A percentile compares a stretch with the other conserved stretches of the same genome.
phyloP scores from a whole-genome alignment of 2,329 filamentous ascomycete genomes.

The Capronia americana region DNA sequence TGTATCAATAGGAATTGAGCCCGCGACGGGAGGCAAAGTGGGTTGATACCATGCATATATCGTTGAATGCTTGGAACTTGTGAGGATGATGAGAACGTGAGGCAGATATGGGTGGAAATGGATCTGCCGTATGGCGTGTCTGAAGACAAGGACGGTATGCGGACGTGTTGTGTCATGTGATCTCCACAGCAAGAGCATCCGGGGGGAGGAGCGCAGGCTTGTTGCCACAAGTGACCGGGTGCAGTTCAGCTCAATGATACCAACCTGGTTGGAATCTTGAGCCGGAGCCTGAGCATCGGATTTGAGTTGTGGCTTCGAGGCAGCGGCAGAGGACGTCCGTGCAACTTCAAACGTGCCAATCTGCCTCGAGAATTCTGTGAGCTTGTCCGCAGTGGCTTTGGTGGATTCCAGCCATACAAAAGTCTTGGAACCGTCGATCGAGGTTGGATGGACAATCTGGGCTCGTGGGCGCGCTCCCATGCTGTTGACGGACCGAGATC shows the following conservation, averaged over 20 bases:
- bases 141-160: conserved; percentile 29
- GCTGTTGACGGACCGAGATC: conserved; percentile 26
- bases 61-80: conserved; percentile 19
- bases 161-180: conserved; percentile 8
- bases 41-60: conserved; percentile 34
- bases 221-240: conserved; percentile 32
- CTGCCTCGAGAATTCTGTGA: conserved; percentile 25
- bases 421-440: conserved; percentile 31
- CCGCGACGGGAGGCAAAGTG: conserved; percentile 18
- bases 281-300: conserved; percentile 3
- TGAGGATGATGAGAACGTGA: conserved; percentile 34
- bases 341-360: conserved; percentile 28
- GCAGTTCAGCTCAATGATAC: conserved; percentile 28
- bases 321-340: neutral
- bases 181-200: conserved; percentile 35
- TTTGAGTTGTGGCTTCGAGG: conserved; percentile 8
- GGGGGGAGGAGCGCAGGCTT: conserved; percentile 22
- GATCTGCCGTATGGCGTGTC: conserved; percentile 28
- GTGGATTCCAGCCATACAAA: conserved; percentile 35
- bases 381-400: neutral
- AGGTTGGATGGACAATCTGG: conserved; percentile 29
- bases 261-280: conserved; percentile 13
- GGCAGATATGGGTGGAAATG: conserved; percentile 33
- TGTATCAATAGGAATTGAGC: conserved; percentile 21
- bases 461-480: conserved; percentile 15